Conservation (phyloP, 176 grass and related monocot genomes). For the bread wheat (Triticum aestivum) region DNA sequence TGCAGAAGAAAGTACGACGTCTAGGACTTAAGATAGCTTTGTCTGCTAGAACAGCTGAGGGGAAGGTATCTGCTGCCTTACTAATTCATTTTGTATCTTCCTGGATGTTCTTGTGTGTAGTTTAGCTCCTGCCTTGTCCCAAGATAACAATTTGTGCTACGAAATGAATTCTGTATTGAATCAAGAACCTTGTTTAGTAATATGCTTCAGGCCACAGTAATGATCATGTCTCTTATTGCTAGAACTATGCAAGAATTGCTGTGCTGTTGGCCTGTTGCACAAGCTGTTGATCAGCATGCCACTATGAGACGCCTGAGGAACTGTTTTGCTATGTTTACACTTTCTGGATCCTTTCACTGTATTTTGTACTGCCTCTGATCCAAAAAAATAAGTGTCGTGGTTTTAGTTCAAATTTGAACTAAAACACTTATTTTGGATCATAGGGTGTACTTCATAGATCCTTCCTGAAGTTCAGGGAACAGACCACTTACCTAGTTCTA, state of each 20-base stretch:
- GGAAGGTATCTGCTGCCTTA: slow-evolving; percentile 53
- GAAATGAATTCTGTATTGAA: not conserved
- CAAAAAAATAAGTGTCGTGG: too few relatives aligned
- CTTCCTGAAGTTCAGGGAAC: not conserved
- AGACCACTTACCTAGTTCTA: not conserved
- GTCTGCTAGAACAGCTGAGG: slow-evolving; percentile 75
- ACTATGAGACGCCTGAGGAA: not conserved
- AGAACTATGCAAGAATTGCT: not conserved
- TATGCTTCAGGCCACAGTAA: not conserved
- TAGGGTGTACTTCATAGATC: not conserved
- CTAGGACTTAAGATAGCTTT: slow-evolving; percentile 86
- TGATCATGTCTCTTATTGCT: slow-evolving; percentile 1
- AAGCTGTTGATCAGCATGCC: not conserved
- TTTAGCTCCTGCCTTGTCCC: slow-evolving; percentile 1
- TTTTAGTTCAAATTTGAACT: too few relatives aligned
- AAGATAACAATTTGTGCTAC: not conserved
- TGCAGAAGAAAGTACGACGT: slow-evolving; percentile 77
- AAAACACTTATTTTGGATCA: too few relatives aligned
- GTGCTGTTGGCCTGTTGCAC: not conserved
- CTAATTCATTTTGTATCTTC: not conserved
- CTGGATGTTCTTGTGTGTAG: not conserved
- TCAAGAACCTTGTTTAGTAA: not conserved
- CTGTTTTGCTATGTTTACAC: not conserved
- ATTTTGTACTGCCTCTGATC: not conserved
- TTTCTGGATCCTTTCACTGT: not conserved